These are phyloP conservation scores for Aspergillus awamori DNA, from an alignment of 2,329 filamentous ascomycete species.

Conservation along the genomic window DNA sequence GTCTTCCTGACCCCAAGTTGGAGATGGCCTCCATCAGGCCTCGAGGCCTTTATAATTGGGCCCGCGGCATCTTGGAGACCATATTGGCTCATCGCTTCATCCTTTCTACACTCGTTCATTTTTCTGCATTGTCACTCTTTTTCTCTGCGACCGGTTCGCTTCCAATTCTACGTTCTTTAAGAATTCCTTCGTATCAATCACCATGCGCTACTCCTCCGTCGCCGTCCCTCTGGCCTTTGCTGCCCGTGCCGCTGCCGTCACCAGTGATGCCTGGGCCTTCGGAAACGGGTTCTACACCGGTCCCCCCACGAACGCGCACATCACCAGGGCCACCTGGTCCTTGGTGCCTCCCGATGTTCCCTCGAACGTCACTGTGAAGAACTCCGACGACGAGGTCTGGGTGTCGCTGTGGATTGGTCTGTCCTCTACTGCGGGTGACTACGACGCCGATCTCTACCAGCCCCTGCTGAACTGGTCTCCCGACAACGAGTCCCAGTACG, in stretches of 20 bases:
- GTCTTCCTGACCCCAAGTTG: not conserved
- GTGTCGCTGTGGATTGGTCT: conserved; percentile 24
- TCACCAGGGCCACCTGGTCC: conserved; percentile 25
- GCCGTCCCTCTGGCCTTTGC: conserved; percentile 9
- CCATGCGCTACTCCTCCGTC: conserved; percentile 15
- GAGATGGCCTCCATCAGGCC: not conserved
- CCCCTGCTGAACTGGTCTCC: conserved; percentile 25
- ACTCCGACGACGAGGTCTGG: conserved; percentile 19
- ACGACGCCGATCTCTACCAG: conserved; percentile 20
- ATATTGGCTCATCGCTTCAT: not conserved
- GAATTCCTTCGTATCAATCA: not conserved
- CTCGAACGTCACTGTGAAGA: conserved; percentile 1
- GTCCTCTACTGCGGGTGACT: conserved; percentile 14
- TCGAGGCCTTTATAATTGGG: not conserved
- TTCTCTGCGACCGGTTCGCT: conserved; percentile 5
- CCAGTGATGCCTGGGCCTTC: conserved; percentile 20
- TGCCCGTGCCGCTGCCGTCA: conserved; percentile 14
- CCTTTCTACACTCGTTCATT: not conserved
- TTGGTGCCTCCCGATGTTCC: conserved; percentile 20
- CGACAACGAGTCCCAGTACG: conserved; percentile 23
- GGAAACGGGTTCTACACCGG: conserved; percentile 25
- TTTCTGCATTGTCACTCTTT: not conserved
- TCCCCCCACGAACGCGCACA: conserved; percentile 19
- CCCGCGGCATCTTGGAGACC: not conserved
- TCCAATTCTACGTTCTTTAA: not conserved